phyloP scores from a whole-genome alignment of 139 green algal species.

The Haematococcus lacustris region DNA sequence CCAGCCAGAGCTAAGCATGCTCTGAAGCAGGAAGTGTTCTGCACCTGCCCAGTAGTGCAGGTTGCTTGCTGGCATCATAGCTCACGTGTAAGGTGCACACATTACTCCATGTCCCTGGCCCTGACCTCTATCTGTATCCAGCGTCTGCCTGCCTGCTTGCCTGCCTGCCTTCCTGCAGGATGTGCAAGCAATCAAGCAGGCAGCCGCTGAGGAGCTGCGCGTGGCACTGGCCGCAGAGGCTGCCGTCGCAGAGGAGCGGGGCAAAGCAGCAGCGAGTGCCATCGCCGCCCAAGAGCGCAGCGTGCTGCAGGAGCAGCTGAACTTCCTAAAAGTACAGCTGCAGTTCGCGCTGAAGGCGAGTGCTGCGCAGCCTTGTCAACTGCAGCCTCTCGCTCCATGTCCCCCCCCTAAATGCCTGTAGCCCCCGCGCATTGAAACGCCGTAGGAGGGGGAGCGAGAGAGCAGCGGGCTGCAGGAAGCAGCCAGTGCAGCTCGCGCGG shows the following conservation, averaged over 20 bases:
- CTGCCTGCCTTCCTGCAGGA: slow-evolving; percentile 9
- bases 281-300: slow-evolving; percentile 12
- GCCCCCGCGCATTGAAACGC: neutral
- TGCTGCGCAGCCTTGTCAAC: neutral
- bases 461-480: slow-evolving; percentile 13
- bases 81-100: too few species aligned
- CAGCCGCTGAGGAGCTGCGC: slow-evolving; percentile 8
- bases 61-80: too few species aligned
- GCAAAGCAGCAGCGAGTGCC: slow-evolving; percentile 6
- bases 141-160: too few species aligned
- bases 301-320: slow-evolving; percentile 40
- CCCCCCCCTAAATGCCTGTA: neutral
- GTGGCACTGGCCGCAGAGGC: slow-evolving; percentile 17
- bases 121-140: too few species aligned
- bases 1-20: too few species aligned
- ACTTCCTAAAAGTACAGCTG: slow-evolving; percentile 48
- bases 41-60: too few species aligned
- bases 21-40: too few species aligned
- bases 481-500: slow-evolving; percentile 9
- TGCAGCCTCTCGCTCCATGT: neutral
- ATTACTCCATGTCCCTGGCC: too few species aligned
- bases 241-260: slow-evolving; percentile 20
- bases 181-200: neutral
- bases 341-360: slow-evolving; percentile 35
- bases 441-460: slow-evolving; percentile 48